Evolutionary conservation across 306 rosid genomes (phyloP).

Genomic region (Calophaca sinica): DNA sequence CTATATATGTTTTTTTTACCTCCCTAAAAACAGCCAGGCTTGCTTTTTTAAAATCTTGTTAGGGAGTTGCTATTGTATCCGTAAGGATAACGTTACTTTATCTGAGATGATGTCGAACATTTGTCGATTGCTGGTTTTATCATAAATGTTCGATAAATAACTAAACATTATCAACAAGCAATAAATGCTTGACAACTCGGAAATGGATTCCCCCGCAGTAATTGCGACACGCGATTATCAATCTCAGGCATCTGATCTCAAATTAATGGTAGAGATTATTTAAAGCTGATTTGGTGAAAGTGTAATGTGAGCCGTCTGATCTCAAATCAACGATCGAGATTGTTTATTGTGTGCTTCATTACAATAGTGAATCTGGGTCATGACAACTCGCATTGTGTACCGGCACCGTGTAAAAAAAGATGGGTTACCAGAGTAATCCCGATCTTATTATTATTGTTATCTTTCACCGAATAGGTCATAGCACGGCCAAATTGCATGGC

Average conservation of each 20-base stretch:
- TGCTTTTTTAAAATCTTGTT: conserved; percentile 6
- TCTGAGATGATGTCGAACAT: neutral
- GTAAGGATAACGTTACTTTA: conserved; percentile 10
- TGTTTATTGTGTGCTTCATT: too few species aligned
- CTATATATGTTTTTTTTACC: neutral
- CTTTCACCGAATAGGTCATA: neutral
- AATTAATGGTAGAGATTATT: too few species aligned
- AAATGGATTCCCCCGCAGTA: too few species aligned
- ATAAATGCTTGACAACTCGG: neutral
- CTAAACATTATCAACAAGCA: conserved; percentile 4
- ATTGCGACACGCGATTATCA: too few species aligned
- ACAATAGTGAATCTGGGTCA: too few species aligned
- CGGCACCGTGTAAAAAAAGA: neutral
- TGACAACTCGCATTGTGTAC: neutral
- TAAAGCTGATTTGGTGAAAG: too few species aligned
- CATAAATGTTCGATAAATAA: neutral
- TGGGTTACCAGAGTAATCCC: neutral
- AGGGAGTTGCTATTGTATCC: neutral
- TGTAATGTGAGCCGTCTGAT: too few species aligned
- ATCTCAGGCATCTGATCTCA: too few species aligned
- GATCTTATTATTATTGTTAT: neutral
- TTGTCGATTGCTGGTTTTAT: conserved; percentile 5
- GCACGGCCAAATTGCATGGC: neutral
- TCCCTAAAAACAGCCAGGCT: neutral
- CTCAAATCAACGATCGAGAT: too few species aligned